Conservation (phyloP, 768 basidiomycete species). For the Hygrocybe punicea region DNA sequence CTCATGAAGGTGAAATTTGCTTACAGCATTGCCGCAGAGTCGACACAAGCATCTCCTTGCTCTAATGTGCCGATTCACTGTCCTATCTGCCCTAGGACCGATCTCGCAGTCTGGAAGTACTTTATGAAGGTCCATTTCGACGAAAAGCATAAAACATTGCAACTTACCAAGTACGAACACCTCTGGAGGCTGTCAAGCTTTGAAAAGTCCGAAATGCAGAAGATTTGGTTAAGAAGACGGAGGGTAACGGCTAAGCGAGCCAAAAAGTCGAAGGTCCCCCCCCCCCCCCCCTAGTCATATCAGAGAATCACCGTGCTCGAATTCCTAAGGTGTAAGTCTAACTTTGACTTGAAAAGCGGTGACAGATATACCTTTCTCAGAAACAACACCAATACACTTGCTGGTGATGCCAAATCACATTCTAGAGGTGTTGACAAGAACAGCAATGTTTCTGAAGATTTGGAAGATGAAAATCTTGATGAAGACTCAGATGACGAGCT, state of each 20-base stretch:
- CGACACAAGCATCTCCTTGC: slow-evolving; percentile 14
- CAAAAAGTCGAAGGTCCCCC: neutral
- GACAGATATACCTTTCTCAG: too few species aligned
- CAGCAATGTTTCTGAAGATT: too few species aligned
- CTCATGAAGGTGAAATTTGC: slow-evolving; percentile 13
- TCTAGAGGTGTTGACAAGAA: too few species aligned
- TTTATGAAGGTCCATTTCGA: neutral
- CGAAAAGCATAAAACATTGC: neutral
- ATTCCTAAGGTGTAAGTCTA: too few species aligned
- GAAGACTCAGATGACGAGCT: too few species aligned
- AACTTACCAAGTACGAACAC: neutral
- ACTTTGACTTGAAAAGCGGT: too few species aligned
- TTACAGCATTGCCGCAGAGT: slow-evolving; percentile 18
- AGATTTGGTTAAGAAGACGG: neutral
- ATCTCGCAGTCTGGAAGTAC: slow-evolving; percentile 2
- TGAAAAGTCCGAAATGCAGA: neutral
- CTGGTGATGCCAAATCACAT: too few species aligned
- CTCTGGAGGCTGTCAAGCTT: neutral
- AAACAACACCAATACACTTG: too few species aligned
- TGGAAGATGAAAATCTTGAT: too few species aligned
- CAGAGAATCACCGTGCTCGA: too few species aligned
- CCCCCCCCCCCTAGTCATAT: too few species aligned
- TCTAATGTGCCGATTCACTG: slow-evolving; percentile 27
- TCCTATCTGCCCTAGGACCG: neutral
- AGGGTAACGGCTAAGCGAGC: neutral